Conservation (phyloP, 2,329 filamentous ascomycete species). For the Aspergillus texensis region DNA sequence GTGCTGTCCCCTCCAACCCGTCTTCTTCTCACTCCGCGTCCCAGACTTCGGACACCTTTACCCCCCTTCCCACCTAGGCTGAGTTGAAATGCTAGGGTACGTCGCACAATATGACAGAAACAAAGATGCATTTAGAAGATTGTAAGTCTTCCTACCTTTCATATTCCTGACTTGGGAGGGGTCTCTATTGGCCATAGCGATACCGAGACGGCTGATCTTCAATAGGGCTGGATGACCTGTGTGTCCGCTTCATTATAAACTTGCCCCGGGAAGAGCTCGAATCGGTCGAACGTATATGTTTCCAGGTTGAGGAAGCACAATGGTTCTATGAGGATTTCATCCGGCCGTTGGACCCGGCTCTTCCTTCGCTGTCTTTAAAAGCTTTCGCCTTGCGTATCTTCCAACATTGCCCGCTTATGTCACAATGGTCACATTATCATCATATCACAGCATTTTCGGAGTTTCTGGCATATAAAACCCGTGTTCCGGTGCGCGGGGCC, state of each 20-base stretch:
- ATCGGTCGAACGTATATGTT: conserved; percentile 91
- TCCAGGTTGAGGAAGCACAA: conserved; percentile 98
- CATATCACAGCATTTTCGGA: conserved; percentile 84
- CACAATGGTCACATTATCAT: conserved; percentile 74
- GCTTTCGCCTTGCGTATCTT: conserved; percentile 90
- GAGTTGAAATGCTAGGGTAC: conserved; percentile 63
- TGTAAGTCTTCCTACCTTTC: conserved; percentile 58
- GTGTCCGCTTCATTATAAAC: conserved; percentile 97
- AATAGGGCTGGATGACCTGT: conserved; percentile 92
- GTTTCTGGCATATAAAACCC: conserved; percentile 91
- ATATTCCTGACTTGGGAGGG: not conserved
- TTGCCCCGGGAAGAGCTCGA: conserved; percentile 87
- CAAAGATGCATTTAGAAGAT: conserved; percentile 86
- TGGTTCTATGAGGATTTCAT: conserved; percentile 99
- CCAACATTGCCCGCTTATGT: conserved; percentile 87
- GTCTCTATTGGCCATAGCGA: not conserved
- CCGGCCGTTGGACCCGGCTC: conserved; percentile 78
- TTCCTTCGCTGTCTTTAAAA: conserved; percentile 83
- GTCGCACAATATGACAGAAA: conserved; percentile 68
- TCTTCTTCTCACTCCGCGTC: conserved; percentile 21
- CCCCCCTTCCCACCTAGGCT: conserved; percentile 18
- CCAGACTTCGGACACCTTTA: conserved; percentile 25
- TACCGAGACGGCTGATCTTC: conserved; percentile 25
- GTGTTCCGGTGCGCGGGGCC: conserved; percentile 89
- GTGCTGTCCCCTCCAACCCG: conserved; percentile 22